Conservation (phyloP, 192 early-diverging fungal genomes). For the Mortierella claussenii region DNA sequence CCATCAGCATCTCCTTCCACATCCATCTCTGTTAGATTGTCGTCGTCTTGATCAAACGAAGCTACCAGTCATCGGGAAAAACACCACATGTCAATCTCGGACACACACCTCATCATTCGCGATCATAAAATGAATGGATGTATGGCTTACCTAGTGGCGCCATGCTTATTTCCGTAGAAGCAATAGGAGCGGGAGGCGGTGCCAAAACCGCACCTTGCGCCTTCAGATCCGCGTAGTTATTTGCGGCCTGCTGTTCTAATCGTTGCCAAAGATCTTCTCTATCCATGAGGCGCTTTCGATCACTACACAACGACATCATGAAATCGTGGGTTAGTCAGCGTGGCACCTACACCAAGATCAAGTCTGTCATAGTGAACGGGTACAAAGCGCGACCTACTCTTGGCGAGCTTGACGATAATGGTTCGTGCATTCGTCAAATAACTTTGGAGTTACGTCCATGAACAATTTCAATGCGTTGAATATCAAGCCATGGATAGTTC, state of each 20-base stretch:
- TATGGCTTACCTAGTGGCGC: background rate
- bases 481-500: conserved; percentile 95
- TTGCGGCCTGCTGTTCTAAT: conserved; percentile 67
- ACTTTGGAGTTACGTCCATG: conserved; percentile 93
- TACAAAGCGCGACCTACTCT: conserved; percentile 66
- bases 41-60: conserved; percentile 32
- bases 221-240: conserved; percentile 45
- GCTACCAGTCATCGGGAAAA: conserved; percentile 2
- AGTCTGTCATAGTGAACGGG: background rate
- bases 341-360: too few relatives aligned
- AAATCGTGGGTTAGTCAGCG: background rate
- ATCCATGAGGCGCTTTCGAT: conserved; percentile 84
- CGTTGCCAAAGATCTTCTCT: conserved; percentile 83
- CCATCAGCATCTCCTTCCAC: conserved; percentile 36
- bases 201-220: conserved; percentile 39
- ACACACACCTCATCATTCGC: background rate
- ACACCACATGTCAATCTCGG: too few relatives aligned
- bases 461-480: conserved; percentile 98
- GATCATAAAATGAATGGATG: background rate
- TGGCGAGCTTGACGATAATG: conserved; percentile 93
- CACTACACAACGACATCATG: conserved; percentile 59
- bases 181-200: conserved; percentile 8
- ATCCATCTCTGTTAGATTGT: background rate
- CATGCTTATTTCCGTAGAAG: background rate
- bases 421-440: conserved; percentile 96